phyloP scores from a whole-genome alignment of 1,284 basidiomycete species.

The Marasmius tenuissimus region DNA sequence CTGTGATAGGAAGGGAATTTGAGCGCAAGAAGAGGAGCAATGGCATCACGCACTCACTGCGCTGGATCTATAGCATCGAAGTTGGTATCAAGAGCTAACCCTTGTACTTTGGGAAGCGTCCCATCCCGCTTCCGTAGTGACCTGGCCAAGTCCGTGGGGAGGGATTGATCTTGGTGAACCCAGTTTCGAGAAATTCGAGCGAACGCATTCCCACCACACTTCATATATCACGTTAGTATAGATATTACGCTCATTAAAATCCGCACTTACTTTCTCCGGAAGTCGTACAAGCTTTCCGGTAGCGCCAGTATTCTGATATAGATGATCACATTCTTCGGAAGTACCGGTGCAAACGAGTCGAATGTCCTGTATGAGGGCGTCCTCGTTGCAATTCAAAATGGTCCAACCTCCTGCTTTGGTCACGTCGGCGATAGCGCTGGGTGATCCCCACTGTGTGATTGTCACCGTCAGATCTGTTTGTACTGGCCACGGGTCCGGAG shows the following conservation, averaged over 20 bases:
- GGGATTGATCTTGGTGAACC: slow-evolving; percentile 15
- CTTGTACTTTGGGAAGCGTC: slow-evolving; percentile 27
- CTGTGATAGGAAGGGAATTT: neutral
- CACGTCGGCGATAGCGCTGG: slow-evolving; percentile 17
- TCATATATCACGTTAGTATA: neutral
- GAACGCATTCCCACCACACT: slow-evolving; percentile 17
- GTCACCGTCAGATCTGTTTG: neutral
- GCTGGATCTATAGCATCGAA: slow-evolving; percentile 27
- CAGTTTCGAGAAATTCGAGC: slow-evolving; percentile 15
- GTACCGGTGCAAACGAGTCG: slow-evolving; percentile 18
- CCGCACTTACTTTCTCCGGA: slow-evolving; percentile 13
- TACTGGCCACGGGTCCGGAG: neutral
- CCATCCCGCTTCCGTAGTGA: slow-evolving; percentile 14
- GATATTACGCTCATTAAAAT: neutral
- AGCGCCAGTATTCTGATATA: slow-evolving; percentile 15
- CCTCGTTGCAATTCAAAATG: slow-evolving; percentile 16
- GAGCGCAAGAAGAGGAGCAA: neutral
- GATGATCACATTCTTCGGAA: slow-evolving; percentile 10
- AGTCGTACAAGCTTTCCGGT: slow-evolving; percentile 20
- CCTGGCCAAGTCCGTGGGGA: slow-evolving; percentile 8
- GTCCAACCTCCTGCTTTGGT: slow-evolving; percentile 17
- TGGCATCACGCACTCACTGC: slow-evolving; percentile 13
- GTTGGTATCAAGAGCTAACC: slow-evolving; percentile 33
- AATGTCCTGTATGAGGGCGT: slow-evolving; percentile 14
- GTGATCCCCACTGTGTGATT: slow-evolving; percentile 15